Base-by-base conservation (phyloP, 2,329 filamentous ascomycete genomes). In the Talaromyces sp. region DNA sequence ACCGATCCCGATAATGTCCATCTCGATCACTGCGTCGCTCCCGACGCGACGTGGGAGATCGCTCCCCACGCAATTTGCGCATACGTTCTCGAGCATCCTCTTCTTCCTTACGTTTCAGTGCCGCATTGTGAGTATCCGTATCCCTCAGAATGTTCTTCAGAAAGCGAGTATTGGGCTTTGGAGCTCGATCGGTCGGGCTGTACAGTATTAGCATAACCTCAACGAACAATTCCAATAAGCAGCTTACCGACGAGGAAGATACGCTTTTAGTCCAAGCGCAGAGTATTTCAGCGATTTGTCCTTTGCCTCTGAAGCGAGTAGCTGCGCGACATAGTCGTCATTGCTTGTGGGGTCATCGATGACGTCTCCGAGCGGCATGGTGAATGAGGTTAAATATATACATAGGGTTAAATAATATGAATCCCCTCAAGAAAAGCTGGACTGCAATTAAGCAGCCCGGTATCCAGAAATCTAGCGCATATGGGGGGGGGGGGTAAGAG, bases 111-210 rank as follows among this genome's bases (percentile, higher is more conserved):
- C 90, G 91, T 19, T 92, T 86, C 35, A 98, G 82, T 0, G 92
- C 90, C 27, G 90, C 88, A 83, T 99, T 99, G 78, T 99, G 94
- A 62, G 79, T 90, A 71, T 96, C 90, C 9, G 92, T 96, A 70
- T 95, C 90, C 68, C 89, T 90, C 67, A 99, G 92, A 64, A 98
- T 91, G 72, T 95, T 90, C 65, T 88, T 88, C 48, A 99, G 81
- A 74, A 98, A 98, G 39, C 90, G 86, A 0, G 91, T 97, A 72
- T 99, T 98, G 3, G 94, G 93, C 75, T 94, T 97, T 0, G 91
- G 92, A 68, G 84, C 86, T 61, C 88, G 86, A 70, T 85, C 85
- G 54, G 85, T 78, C 65, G 88, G 86, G 72, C 87, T 92, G 77
- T 14, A 24, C 1, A 33, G 8, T 11, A 33, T 52, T n/a, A 52